A percentile compares a stretch with the other conserved stretches of the same genome.
Evolutionary conservation across 2,329 filamentous ascomycete species (phyloP).

Genomic region (Hypoxylon sp.): DNA sequence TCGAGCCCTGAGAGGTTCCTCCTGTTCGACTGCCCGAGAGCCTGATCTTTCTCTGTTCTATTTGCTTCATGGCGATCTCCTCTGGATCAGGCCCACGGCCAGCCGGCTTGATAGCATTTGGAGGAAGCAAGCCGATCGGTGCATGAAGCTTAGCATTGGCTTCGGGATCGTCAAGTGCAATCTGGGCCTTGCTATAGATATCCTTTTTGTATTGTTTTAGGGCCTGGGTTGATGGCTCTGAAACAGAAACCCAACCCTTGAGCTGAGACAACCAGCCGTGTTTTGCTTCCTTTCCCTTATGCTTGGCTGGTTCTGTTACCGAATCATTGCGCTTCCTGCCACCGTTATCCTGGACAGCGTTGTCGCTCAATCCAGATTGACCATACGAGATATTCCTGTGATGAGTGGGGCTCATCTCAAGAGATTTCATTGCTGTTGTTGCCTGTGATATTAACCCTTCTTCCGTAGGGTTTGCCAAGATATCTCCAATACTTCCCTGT

Average conservation of each 20-base stretch:
- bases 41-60: constrained; percentile 52
- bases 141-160: constrained; percentile 64
- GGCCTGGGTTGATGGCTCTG: constrained; percentile 66
- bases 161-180: constrained; percentile 61
- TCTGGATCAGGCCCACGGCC: constrained; percentile 63
- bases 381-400: constrained; percentile 25
- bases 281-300: constrained; percentile 53
- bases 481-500: constrained; percentile 20
- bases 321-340: constrained; percentile 27
- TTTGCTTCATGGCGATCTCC: constrained; percentile 58
- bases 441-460: constrained; percentile 17
- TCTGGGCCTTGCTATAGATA: constrained; percentile 61
- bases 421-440: constrained; percentile 20
- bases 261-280: constrained; percentile 60
- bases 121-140: constrained; percentile 62
- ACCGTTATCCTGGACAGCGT: constrained; percentile 10
- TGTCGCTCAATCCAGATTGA: not conserved
- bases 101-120: constrained; percentile 63
- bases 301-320: constrained; percentile 41
- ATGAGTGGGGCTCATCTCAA: constrained; percentile 31
- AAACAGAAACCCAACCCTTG: constrained; percentile 65
- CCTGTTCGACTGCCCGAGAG: constrained; percentile 47
- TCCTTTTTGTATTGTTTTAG: constrained; percentile 63
- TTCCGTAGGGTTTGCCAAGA: constrained; percentile 16
- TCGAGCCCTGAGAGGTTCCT: constrained; percentile 42